Evolutionary conservation across 2,329 filamentous ascomycete species (phyloP).

Genomic region (Diplodia seriata): DNA sequence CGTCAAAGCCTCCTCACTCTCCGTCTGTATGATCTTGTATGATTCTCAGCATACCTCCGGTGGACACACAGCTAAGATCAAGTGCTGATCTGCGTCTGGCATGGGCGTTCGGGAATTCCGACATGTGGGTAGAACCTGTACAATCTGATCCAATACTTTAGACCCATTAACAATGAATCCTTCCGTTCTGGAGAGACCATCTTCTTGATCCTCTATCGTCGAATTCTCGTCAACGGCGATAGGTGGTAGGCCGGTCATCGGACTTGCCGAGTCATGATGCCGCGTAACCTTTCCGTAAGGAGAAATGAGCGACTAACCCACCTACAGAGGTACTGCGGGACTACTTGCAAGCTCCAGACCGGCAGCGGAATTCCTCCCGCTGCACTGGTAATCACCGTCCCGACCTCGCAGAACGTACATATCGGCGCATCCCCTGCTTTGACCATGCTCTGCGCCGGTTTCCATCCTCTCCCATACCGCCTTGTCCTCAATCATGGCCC

Average conservation of each 20-base stretch:
- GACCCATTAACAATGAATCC: neutral
- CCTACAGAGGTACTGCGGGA: neutral
- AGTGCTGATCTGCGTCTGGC: constrained; percentile 20
- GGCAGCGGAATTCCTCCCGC: constrained; percentile 14
- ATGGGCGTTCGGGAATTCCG: constrained; percentile 2
- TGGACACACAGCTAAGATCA: neutral
- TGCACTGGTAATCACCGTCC: constrained; percentile 12
- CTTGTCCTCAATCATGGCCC: constrained; percentile 10
- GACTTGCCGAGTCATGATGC: constrained; percentile 24
- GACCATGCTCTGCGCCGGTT: neutral
- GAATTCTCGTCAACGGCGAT: neutral
- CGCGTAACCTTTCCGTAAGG: constrained; percentile 5
- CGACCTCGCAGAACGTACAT: constrained; percentile 19
- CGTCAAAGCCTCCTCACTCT: neutral
- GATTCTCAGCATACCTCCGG: neutral
- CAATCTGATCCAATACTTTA: neutral
- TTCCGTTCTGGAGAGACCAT: neutral
- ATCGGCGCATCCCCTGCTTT: neutral
- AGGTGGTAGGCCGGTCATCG: constrained; percentile 2
- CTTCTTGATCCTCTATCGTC: neutral
- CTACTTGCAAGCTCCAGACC: neutral
- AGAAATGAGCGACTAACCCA: constrained; percentile 1
- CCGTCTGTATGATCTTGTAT: neutral
- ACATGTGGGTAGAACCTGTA: neutral
- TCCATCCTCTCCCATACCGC: too few relatives aligned